Evolutionary conservation across 2,329 filamentous ascomycete genomes (phyloP).

Genomic region (Fusarium stilboides): DNA sequence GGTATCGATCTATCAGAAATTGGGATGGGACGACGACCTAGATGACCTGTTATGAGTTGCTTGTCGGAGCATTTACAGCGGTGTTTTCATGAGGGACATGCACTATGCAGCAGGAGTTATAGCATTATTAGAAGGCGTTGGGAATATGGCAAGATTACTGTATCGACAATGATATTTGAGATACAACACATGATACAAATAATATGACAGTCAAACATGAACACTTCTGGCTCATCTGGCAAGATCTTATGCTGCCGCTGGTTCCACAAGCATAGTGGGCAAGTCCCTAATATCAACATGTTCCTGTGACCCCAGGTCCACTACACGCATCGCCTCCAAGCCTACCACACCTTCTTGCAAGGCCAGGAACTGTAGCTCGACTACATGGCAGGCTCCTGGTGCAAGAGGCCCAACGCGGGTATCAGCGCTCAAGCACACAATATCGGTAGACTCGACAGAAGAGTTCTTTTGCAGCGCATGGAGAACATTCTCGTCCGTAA

Average conservation of each 20-base stretch:
- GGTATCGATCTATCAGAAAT: slow-evolving; percentile 66
- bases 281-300: slow-evolving; percentile 83
- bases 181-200: slow-evolving; percentile 42
- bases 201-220: slow-evolving; percentile 30
- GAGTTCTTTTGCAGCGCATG: slow-evolving; percentile 80
- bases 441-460: slow-evolving; percentile 73
- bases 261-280: slow-evolving; percentile 75
- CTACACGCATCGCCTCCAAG: slow-evolving; percentile 80
- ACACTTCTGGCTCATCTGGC: slow-evolving; percentile 4
- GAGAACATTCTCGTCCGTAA: slow-evolving; percentile 79
- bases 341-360: slow-evolving; percentile 76
- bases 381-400: slow-evolving; percentile 80
- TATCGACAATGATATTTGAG: slow-evolving; percentile 46
- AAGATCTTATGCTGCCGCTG: slow-evolving; percentile 46
- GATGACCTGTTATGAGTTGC: slow-evolving; percentile 61
- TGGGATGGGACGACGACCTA: slow-evolving; percentile 73
- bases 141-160: slow-evolving; percentile 37
- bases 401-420: slow-evolving; percentile 80
- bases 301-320: slow-evolving; percentile 82
- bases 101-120: slow-evolving; percentile 36
- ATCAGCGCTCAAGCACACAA: slow-evolving; percentile 83
- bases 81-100: slow-evolving; percentile 43
- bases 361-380: slow-evolving; percentile 80
- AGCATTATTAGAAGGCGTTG: slow-evolving; percentile 46
- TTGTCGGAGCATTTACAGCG: slow-evolving; percentile 43